Conservation (phyloP, 352 stramenopile species). For the Globisporangium nagaii region DNA sequence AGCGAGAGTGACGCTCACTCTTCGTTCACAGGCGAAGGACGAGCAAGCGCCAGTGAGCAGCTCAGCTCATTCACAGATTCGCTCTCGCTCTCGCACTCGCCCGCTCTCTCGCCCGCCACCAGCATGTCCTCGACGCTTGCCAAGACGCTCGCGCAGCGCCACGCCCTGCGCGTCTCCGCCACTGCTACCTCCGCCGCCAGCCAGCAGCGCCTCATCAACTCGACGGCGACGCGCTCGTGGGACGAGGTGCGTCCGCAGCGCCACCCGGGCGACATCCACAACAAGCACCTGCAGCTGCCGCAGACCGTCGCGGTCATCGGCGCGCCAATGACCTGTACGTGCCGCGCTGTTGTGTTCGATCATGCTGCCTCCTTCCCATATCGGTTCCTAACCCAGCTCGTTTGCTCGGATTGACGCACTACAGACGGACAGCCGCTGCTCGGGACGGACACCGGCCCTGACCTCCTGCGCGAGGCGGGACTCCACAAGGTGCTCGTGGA, state of each 20-base stretch:
- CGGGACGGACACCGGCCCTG: constrained; percentile 68
- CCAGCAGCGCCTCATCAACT: constrained; percentile 50
- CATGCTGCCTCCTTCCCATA: background rate
- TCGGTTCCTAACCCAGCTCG: no score
- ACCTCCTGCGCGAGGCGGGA: constrained; percentile 66
- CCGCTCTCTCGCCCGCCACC: background rate
- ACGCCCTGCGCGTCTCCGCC: background rate
- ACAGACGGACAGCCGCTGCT: constrained; percentile 78
- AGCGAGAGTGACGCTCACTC: no score
- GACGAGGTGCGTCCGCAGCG: constrained; percentile 60
- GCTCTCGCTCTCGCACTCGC: background rate
- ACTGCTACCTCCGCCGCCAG: background rate
- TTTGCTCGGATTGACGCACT: no score
- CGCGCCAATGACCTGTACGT: constrained; percentile 83
- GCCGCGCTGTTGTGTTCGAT: background rate
- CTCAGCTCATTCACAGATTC: background rate
- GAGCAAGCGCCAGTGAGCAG: no score
- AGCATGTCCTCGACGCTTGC: constrained; percentile 9
- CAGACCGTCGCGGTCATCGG: constrained; percentile 79
- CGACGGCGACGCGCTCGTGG: constrained; percentile 40
- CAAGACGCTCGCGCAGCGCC: constrained; percentile 5
- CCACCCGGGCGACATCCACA: constrained; percentile 48
- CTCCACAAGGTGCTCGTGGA: constrained; percentile 78
- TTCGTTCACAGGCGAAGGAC: no score
- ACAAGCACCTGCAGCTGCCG: constrained; percentile 45